These are phyloP conservation scores for Pachysandra terminalis DNA, from an alignment of 164 flowering plant species.

Conservation along the genomic window DNA sequence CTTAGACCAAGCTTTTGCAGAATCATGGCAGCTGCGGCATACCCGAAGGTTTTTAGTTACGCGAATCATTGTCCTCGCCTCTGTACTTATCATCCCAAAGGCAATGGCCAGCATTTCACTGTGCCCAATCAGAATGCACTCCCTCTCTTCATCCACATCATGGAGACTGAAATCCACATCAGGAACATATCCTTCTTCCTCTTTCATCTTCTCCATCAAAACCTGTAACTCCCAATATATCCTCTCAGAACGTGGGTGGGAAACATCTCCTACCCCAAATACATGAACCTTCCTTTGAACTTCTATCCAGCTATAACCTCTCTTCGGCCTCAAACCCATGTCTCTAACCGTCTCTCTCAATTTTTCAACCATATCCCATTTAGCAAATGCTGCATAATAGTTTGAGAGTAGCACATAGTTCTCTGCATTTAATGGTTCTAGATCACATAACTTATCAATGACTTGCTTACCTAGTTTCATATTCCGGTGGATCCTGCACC, in stretches of 20 bases:
- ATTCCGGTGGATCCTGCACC: constrained; percentile 49
- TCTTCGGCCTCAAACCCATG: constrained; percentile 53
- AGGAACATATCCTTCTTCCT: constrained; percentile 21
- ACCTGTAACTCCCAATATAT: constrained; percentile 50
- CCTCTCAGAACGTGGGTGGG: constrained; percentile 62
- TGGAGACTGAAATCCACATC: constrained; percentile 48
- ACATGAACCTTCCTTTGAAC: constrained; percentile 60
- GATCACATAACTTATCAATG: constrained; percentile 45
- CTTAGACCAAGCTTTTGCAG: constrained; percentile 44
- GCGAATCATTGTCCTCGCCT: constrained; percentile 32
- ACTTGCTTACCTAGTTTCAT: constrained; percentile 34
- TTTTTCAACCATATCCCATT: constrained; percentile 42
- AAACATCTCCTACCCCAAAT: constrained; percentile 66
- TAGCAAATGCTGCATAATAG: constrained; percentile 40
- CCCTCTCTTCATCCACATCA: constrained; percentile 74
- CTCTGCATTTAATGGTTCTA: constrained; percentile 59
- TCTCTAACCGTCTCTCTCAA: constrained; percentile 38
- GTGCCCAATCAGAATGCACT: constrained; percentile 53
- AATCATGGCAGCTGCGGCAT: constrained; percentile 54
- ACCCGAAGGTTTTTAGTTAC: constrained; percentile 57
- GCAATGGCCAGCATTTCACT: constrained; percentile 71
- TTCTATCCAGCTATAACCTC: constrained; percentile 70
- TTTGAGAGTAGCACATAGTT: constrained; percentile 59
- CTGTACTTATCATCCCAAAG: constrained; percentile 63
- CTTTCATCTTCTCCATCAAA: constrained; percentile 44